These are phyloP conservation scores for Rhynchosporium graminicola DNA, from an alignment of 2,329 filamentous ascomycete species.

Conservation along the genomic window DNA sequence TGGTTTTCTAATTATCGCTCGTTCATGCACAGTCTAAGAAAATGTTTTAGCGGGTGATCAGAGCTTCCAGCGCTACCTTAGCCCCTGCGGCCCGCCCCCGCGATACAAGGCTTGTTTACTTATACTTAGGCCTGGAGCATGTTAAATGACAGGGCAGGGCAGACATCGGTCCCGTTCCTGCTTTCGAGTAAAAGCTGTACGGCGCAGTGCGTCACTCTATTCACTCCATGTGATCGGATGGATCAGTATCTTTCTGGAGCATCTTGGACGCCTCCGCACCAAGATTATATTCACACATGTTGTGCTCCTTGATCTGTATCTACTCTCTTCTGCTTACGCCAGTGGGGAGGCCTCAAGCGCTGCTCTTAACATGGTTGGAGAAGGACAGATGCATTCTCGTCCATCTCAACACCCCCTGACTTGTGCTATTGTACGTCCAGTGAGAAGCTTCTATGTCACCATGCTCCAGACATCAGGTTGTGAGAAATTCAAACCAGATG, in stretches of 20 bases:
- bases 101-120: background rate
- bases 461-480: slow-evolving; percentile 9
- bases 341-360: slow-evolving; percentile 21
- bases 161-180: too few relatives aligned
- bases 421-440: slow-evolving; percentile 22
- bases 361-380: slow-evolving; percentile 28
- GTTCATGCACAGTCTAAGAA: background rate
- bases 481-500: slow-evolving; percentile 15
- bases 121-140: too few relatives aligned
- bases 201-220: too few relatives aligned
- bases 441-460: background rate
- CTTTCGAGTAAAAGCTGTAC: too few relatives aligned
- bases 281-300: slow-evolving; percentile 20
- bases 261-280: slow-evolving; percentile 2
- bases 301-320: slow-evolving; percentile 19
- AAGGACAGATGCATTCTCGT: slow-evolving; percentile 27
- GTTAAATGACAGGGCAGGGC: too few relatives aligned
- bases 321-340: slow-evolving; percentile 23
- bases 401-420: slow-evolving; percentile 26
- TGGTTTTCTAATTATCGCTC: background rate
- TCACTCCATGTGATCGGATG: too few relatives aligned
- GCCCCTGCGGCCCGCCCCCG: background rate
- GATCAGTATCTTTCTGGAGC: too few relatives aligned
- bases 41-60: slow-evolving; percentile 6
- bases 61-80: slow-evolving; percentile 2